Percentiles rank a stretch among this genome's conserved stretches.
These are phyloP conservation scores for Inosperma sp. DNA, from an alignment of 768 basidiomycete species.

Conservation along the genomic window DNA sequence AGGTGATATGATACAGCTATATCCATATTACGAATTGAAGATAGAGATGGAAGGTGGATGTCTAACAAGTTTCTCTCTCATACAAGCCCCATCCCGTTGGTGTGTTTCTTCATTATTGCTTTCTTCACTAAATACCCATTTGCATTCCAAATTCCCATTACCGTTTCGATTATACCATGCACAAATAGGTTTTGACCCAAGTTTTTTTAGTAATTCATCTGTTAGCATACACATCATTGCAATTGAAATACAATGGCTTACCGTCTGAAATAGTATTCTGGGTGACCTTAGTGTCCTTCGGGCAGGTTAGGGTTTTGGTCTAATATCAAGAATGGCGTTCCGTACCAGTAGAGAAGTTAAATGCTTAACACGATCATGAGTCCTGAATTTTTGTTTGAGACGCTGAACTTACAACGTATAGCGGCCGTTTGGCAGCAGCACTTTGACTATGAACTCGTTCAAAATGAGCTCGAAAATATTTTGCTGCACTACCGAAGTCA, in stretches of 20 bases:
- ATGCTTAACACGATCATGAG: too few species aligned
- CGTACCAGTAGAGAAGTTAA: constrained; percentile 65
- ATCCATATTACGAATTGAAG: too few species aligned
- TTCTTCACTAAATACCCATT: too few species aligned
- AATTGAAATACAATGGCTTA: constrained; percentile 24
- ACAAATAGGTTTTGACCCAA: constrained; percentile 1
- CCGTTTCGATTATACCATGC: constrained; percentile 1
- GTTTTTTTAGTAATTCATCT: constrained; percentile 5
- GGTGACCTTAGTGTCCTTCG: constrained; percentile 61
- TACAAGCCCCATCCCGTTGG: too few species aligned
- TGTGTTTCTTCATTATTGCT: too few species aligned
- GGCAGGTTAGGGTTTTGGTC: constrained; percentile 3
- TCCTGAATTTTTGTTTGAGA: too few species aligned
- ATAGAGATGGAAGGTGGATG: too few species aligned
- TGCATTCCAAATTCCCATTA: too few species aligned
- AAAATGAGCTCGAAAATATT: constrained; percentile 85
- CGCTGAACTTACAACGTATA: constrained; percentile 65
- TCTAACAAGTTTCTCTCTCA: too few species aligned
- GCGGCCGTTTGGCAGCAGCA: constrained; percentile 51
- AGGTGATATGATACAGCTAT: too few species aligned
- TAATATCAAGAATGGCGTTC: neutral
- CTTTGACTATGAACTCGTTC: constrained; percentile 67
- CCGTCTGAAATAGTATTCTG: constrained; percentile 62
- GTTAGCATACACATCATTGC: too few species aligned
- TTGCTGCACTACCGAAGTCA: constrained; percentile 61